Evolutionary conservation across 1,284 basidiomycete genomes (phyloP).

Genomic region (Xerocomus minutiporus): DNA sequence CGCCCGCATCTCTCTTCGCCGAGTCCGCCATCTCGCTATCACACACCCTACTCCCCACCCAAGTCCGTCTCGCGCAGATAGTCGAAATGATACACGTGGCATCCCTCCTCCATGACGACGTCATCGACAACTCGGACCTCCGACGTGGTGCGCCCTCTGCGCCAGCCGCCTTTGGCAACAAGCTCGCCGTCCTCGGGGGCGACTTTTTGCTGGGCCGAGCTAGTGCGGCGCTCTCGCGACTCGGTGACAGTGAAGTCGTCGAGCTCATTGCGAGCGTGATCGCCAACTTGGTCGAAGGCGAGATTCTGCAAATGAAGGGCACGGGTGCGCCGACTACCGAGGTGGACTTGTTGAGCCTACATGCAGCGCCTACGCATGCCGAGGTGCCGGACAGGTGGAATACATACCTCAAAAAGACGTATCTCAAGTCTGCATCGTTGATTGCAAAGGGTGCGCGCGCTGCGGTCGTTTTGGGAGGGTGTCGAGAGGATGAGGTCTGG

Average conservation of each 20-base stretch:
- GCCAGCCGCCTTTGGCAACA: slow-evolving; percentile 91
- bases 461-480: slow-evolving; percentile 87
- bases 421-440: slow-evolving; percentile 93
- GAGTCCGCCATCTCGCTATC: slow-evolving; percentile 15
- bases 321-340: slow-evolving; percentile 8
- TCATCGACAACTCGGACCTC: slow-evolving; percentile 82
- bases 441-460: slow-evolving; percentile 93
- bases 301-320: slow-evolving; percentile 83
- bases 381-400: slow-evolving; percentile 62
- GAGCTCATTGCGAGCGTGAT: slow-evolving; percentile 92
- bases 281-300: slow-evolving; percentile 94
- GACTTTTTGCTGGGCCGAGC: slow-evolving; percentile 95
- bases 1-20: slow-evolving; percentile 34
- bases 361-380: slow-evolving; percentile 15
- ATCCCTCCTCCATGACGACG: slow-evolving; percentile 92
- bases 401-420: slow-evolving; percentile 90
- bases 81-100: slow-evolving; percentile 99
- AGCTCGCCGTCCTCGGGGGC: slow-evolving; percentile 89
- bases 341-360: slow-evolving; percentile 21
- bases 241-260: slow-evolving; percentile 87
- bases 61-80: slow-evolving; percentile 90
- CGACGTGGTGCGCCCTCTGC: slow-evolving; percentile 82
- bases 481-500: slow-evolving; percentile 74
- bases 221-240: slow-evolving; percentile 79
- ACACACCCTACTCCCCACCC: slow-evolving; percentile 67